Base-by-base conservation (phyloP, 2,329 filamentous ascomycete species). In the Beauveria sp. region DNA sequence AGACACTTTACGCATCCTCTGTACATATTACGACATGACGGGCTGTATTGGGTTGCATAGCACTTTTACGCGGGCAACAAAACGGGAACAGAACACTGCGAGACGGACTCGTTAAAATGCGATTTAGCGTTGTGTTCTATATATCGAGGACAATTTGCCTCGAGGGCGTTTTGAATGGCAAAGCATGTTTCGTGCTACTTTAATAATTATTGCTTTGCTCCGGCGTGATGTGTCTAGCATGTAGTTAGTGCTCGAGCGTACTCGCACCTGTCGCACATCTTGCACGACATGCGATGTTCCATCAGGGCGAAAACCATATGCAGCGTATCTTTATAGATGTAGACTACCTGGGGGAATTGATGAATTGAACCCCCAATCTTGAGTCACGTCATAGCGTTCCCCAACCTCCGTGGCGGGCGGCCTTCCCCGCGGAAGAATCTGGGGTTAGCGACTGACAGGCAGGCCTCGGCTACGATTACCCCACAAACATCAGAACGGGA, bases 41-140 rank as follows among this genome's bases (percentile, higher is more conserved):
- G 56, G 47, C 47, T 44, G 56, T 47, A 52, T 34, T 59, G 24
- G 56, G 47, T 50, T 28, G 44, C 51, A 41, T 41, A 52, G 18
- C 28, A 16, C 12, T 34, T 10, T n/a, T 34, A n/a, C 9, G 16
- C 26, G 9, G 14, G 43, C 20, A 47, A 24, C 16, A 24, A 28
- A 51, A 30, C 12, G 22, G 34, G 37, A 51, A 43, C 8, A 30
- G 37, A 51, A 43, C 8, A 30, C 44, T 52, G 30, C 37, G 60
- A 51, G 34, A 30, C 3, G 55, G 46, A 3, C 30, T 51, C 24
- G 34, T 47, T 5, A 16, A 40, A 40, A 30, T 53, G 16, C 46
- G 48, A 53, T 46, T 59, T 52, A 59, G 56, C 56, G 48, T 41
- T 59, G 48, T 46, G 53, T 59, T 46, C 34, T 44, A 44, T 20